Percentiles rank a stretch among this genome's conserved stretches.
Conservation (phyloP, 805 yeast genomes). For the Cyberlindnera sargentensis region DNA sequence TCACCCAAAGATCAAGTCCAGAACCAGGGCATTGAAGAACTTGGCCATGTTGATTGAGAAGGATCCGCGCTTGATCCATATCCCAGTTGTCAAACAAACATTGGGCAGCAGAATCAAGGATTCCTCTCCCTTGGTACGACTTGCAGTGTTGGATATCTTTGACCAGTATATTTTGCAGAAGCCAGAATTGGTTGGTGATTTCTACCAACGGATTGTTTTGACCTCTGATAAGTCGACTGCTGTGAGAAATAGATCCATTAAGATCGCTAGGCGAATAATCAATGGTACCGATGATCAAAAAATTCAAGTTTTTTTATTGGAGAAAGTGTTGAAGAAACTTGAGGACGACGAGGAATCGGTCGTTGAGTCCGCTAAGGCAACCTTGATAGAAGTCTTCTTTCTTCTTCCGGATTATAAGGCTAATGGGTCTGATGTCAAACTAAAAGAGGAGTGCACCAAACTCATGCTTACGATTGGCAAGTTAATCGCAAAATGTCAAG, state of each 20-base stretch:
- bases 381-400: constrained; percentile 35
- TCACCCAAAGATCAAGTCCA: constrained; percentile 42
- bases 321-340: constrained; percentile 44
- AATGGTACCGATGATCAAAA: constrained; percentile 21
- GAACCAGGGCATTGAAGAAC: constrained; percentile 60
- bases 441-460: not conserved
- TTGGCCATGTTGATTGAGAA: constrained; percentile 47
- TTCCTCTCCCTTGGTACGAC: constrained; percentile 64
- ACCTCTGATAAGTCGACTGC: constrained; percentile 52
- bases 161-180: constrained; percentile 37
- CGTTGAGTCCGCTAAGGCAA: constrained; percentile 33
- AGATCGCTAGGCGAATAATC: constrained; percentile 44
- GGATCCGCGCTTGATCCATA: constrained; percentile 44
- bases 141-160: constrained; percentile 66
- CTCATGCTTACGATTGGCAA: constrained; percentile 27
- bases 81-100: constrained; percentile 44
- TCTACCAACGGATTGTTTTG: constrained; percentile 31
- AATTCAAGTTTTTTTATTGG: constrained; percentile 38
- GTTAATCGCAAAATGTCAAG: constrained; percentile 31
- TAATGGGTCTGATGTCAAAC: not conserved
- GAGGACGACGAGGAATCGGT: constrained; percentile 68
- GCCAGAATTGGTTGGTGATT: constrained; percentile 40
- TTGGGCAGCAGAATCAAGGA: constrained; percentile 49
- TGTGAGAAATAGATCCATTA: constrained; percentile 58
- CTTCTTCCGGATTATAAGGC: constrained; percentile 2